Evolutionary conservation across 1,284 basidiomycete genomes (phyloP).

Genomic region (Puccinia polysora): DNA sequence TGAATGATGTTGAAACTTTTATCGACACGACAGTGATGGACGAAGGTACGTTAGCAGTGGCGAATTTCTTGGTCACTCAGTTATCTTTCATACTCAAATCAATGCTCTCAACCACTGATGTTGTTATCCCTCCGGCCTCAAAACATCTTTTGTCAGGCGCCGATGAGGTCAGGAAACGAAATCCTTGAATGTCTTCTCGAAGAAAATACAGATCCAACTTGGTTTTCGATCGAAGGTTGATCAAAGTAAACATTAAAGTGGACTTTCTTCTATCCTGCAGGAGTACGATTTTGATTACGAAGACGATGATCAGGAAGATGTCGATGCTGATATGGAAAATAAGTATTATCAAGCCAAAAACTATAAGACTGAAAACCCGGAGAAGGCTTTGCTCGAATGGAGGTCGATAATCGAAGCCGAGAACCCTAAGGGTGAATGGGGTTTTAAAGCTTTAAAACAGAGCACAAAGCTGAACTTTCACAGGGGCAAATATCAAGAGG

Average conservation of each 20-base stretch:
- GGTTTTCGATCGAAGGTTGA: not conserved
- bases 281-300: slow-evolving; percentile 98
- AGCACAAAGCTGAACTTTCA: slow-evolving; percentile 88
- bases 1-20: slow-evolving; percentile 8
- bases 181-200: not conserved
- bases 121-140: not conserved
- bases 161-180: slow-evolving; percentile 16
- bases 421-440: slow-evolving; percentile 89
- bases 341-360: slow-evolving; percentile 96
- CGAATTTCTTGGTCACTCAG: not conserved
- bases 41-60: slow-evolving; percentile 27
- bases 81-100: not conserved
- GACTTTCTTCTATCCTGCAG: slow-evolving; percentile 55
- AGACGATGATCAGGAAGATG: slow-evolving; percentile 73
- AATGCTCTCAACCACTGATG: not conserved
- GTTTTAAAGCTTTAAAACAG: slow-evolving; percentile 98
- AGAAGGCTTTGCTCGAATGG: slow-evolving; percentile 82
- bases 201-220: not conserved
- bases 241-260: too few species aligned
- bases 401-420: slow-evolving; percentile 80
- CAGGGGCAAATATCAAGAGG: slow-evolving; percentile 72
- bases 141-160: slow-evolving; percentile 11
- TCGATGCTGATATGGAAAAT: slow-evolving; percentile 91
- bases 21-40: slow-evolving; percentile 35
- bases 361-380: slow-evolving; percentile 84